Conservation (phyloP, 202 grass and related monocot species). For the Schoenoplectus tabernaemontani region DNA sequence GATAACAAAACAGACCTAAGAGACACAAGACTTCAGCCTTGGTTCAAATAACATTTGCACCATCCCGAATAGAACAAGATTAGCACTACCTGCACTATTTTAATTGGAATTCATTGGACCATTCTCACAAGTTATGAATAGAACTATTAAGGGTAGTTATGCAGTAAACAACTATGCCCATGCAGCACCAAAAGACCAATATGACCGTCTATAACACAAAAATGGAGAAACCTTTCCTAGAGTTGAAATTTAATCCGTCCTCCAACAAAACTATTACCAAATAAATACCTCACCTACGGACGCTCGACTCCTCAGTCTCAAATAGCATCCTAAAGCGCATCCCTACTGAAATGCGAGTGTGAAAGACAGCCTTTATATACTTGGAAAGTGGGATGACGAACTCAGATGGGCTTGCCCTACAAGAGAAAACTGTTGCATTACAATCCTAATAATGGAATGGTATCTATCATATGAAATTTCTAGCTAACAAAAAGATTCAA, state of each 20-base stretch:
- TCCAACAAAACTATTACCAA: conserved; percentile 19
- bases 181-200: neutral
- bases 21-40: neutral
- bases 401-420: conserved; percentile 87
- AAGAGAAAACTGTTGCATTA: conserved; percentile 26
- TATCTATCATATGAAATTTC: conserved; percentile 14
- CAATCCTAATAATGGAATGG: neutral
- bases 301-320: conserved; percentile 96
- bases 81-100: neutral
- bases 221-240: neutral
- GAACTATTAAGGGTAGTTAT: neutral
- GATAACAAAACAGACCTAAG: neutral
- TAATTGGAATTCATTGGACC: neutral
- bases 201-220: neutral
- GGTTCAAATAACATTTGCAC: neutral
- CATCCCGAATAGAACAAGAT: neutral
- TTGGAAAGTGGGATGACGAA: conserved; percentile 95
- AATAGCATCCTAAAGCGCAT: conserved; percentile 98
- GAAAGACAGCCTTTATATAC: conserved; percentile 92
- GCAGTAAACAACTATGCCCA: too few species aligned
- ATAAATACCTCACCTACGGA: conserved; percentile 64
- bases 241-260: neutral
- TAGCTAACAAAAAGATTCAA: neutral
- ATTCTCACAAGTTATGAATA: neutral
- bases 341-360: conserved; percentile 83